Conservation (phyloP, 192 early-diverging fungal species). For the Umbelopsis ramanniana region DNA sequence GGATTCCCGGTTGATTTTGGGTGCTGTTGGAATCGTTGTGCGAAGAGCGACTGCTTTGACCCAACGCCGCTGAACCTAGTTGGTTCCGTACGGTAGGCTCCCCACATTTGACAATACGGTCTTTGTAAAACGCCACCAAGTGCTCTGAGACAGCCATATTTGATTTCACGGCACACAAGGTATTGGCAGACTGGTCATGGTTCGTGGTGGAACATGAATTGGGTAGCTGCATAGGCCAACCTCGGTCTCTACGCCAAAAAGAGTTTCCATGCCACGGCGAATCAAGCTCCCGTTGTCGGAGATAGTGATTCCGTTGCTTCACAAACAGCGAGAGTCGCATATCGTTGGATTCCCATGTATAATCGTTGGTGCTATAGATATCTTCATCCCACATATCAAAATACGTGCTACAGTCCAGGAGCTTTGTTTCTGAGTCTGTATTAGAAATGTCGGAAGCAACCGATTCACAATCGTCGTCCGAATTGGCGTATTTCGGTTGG, state of each 20-base stretch:
- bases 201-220: conserved; percentile 34
- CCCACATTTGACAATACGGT: conserved; percentile 39
- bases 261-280: conserved; percentile 9
- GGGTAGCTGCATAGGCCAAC: conserved; percentile 37
- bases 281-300: not conserved
- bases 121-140: conserved; percentile 33
- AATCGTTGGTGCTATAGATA: conserved; percentile 39
- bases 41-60: not conserved
- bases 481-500: conserved; percentile 32
- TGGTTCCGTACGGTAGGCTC: not conserved
- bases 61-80: not conserved
- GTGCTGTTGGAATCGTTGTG: too few relatives aligned
- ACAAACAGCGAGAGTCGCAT: conserved; percentile 36
- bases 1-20: not conserved
- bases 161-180: conserved; percentile 25
- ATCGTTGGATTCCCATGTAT: conserved; percentile 42
- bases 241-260: conserved; percentile 42
- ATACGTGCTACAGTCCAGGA: not conserved
- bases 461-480: conserved; percentile 32
- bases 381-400: conserved; percentile 49
- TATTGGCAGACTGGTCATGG: conserved; percentile 37
- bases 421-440: not conserved
- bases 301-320: not conserved
- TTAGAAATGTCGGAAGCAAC: conserved; percentile 34
- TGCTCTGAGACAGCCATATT: conserved; percentile 25